Percentiles rank a stretch among this genome's conserved stretches.
phyloP scores from a whole-genome alignment of 805 yeast genomes.

The Saccharomycopsis microspora region DNA sequence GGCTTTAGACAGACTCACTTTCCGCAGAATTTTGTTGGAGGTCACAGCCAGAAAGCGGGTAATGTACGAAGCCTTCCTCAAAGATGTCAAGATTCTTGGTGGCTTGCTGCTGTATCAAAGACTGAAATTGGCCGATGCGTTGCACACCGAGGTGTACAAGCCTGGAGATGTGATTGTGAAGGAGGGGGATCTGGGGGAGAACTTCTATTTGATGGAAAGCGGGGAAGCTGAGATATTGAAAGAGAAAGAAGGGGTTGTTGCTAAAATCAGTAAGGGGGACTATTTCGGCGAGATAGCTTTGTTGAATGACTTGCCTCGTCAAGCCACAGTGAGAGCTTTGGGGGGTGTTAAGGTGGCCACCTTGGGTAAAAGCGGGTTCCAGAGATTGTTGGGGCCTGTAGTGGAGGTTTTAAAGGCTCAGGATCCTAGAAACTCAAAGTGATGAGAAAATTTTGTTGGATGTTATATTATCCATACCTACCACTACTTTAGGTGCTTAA shows the following conservation, averaged over 20 bases:
- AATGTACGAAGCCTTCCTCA: slow-evolving; percentile 80
- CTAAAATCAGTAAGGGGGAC: slow-evolving; percentile 62
- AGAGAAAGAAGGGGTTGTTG: slow-evolving; percentile 46
- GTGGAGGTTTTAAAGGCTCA: slow-evolving; percentile 78
- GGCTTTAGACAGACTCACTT: slow-evolving; percentile 90
- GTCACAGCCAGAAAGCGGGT: slow-evolving; percentile 84
- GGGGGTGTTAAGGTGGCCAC: slow-evolving; percentile 80
- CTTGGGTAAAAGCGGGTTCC: slow-evolving; percentile 84
- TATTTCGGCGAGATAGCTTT: slow-evolving; percentile 96
- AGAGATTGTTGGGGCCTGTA: slow-evolving; percentile 88
- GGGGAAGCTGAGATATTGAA: slow-evolving; percentile 75
- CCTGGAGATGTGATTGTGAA: slow-evolving; percentile 65
- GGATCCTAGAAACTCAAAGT: slow-evolving; percentile 50
- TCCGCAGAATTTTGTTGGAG: slow-evolving; percentile 82
- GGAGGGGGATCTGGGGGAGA: slow-evolving; percentile 81
- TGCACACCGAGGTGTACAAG: slow-evolving; percentile 62
- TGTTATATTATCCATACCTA: neutral
- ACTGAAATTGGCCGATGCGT: slow-evolving; percentile 88
- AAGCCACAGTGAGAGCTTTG: slow-evolving; percentile 80
- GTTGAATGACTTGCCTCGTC: slow-evolving; percentile 84
- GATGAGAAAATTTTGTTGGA: neutral
- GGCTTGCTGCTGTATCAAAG: slow-evolving; percentile 71
- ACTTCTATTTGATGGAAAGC: slow-evolving; percentile 62
- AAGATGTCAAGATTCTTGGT: slow-evolving; percentile 73
- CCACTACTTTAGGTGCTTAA: too few species aligned